Conservation (phyloP, 768 basidiomycete genomes). For the Auricularia cornea region DNA sequence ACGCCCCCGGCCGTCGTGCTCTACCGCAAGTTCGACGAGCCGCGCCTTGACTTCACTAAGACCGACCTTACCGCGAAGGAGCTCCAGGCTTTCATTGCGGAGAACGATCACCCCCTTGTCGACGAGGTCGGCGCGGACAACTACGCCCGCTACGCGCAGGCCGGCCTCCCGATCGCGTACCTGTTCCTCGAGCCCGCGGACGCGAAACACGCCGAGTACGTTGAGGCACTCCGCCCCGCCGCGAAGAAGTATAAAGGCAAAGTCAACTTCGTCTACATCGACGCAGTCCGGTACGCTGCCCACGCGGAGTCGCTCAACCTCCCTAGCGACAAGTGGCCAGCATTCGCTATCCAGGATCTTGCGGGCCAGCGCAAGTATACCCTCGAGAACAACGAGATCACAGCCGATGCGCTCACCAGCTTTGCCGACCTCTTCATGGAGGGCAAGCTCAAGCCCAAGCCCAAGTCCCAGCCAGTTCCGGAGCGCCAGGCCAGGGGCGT, state of each 20-base stretch:
- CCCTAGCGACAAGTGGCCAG: slow-evolving; percentile 77
- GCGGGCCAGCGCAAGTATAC: slow-evolving; percentile 84
- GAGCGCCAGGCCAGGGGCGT: slow-evolving; percentile 76
- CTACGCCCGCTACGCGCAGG: slow-evolving; percentile 75
- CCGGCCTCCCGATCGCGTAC: slow-evolving; percentile 85
- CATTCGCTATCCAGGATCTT: slow-evolving; percentile 88
- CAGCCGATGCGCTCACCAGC: slow-evolving; percentile 44
- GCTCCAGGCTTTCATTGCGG: slow-evolving; percentile 69
- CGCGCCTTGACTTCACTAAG: slow-evolving; percentile 54
- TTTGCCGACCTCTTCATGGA: slow-evolving; percentile 59
- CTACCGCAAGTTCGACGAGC: slow-evolving; percentile 90
- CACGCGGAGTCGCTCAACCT: slow-evolving; percentile 95
- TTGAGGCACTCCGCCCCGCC: slow-evolving; percentile 63
- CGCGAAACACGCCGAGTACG: slow-evolving; percentile 51
- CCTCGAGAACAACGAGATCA: slow-evolving; percentile 57
- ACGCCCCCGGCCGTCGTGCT: slow-evolving; percentile 79
- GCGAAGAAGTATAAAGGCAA: slow-evolving; percentile 77
- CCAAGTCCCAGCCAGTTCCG: slow-evolving; percentile 89
- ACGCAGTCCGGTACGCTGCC: slow-evolving; percentile 88
- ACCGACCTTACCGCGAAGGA: slow-evolving; percentile 46
- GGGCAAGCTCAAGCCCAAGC: slow-evolving; percentile 67
- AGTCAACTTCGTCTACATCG: slow-evolving; percentile 97
- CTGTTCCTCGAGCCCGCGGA: slow-evolving; percentile 81
- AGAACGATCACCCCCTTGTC: slow-evolving; percentile 78
- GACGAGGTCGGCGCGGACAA: slow-evolving; percentile 94